These are phyloP conservation scores for Cladophialophora immunda DNA, from an alignment of 2,329 filamentous ascomycete species.

Conservation along the genomic window DNA sequence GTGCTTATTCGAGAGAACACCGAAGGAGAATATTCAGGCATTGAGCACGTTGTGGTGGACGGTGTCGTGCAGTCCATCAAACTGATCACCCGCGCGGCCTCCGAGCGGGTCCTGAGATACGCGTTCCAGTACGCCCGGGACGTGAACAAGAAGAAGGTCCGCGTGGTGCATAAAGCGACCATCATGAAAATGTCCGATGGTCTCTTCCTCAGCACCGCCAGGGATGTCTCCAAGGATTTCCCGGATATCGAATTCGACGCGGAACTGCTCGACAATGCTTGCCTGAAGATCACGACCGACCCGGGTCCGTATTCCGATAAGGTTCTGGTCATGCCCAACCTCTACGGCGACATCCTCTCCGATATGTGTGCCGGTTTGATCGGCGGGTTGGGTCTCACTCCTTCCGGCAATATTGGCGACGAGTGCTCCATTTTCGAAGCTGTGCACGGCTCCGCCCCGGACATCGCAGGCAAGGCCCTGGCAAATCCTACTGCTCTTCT, in stretches of 20 bases:
- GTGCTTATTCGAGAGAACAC: conserved; percentile 99
- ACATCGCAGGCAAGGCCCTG: conserved; percentile 94
- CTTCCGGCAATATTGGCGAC: conserved; percentile 98
- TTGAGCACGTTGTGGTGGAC: conserved; percentile 97
- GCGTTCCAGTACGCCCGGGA: conserved; percentile 97
- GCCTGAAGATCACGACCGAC: conserved; percentile 98
- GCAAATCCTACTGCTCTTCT: conserved; percentile 98
- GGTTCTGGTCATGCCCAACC: conserved; percentile 95
- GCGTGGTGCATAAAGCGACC: conserved; percentile 92
- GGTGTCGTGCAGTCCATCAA: conserved; percentile 99
- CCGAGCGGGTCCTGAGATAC: conserved; percentile 93
- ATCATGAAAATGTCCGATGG: conserved; percentile 99
- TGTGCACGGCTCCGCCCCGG: conserved; percentile 95
- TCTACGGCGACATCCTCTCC: conserved; percentile 99
- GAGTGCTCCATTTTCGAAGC: conserved; percentile 99
- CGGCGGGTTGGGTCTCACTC: conserved; percentile 94
- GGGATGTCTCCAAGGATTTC: conserved; percentile 92
- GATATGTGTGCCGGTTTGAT: conserved; percentile 99
- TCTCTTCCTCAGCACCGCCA: conserved; percentile 90
- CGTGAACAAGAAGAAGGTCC: conserved; percentile 93
- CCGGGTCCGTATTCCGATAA: conserved; percentile 84
- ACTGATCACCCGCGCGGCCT: conserved; percentile 92
- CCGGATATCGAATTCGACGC: conserved; percentile 95
- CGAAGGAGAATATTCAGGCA: conserved; percentile 99
- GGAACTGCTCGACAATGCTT: conserved; percentile 98